Evolutionary conservation across 108 stramenopile species (phyloP).

Genomic region (Fragilaria crotonensis): DNA sequence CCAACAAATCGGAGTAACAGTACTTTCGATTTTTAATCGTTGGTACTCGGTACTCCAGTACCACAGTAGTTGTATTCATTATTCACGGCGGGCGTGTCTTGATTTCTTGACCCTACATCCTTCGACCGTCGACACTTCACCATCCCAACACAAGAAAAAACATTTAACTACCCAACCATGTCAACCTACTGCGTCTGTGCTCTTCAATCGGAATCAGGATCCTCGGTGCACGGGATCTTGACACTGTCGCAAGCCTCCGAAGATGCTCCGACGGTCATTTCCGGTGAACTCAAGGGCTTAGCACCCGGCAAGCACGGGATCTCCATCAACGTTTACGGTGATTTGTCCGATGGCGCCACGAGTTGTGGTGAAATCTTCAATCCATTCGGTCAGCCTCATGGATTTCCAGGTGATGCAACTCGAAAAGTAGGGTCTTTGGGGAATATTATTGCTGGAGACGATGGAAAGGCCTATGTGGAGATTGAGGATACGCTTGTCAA

Average conservation of each 20-base stretch:
- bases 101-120: no score
- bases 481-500: constrained; percentile 78
- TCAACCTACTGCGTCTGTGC: constrained; percentile 8
- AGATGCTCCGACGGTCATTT: constrained; percentile 56
- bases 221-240: constrained; percentile 37
- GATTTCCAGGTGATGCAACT: constrained; percentile 70
- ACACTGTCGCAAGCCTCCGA: constrained; percentile 59
- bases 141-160: no score
- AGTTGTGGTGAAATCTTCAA: constrained; percentile 84
- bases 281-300: constrained; percentile 69
- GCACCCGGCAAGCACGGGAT: constrained; percentile 85
- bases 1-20: no score
- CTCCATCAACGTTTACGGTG: constrained; percentile 75
- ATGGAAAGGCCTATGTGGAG: constrained; percentile 54
- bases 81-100: no score
- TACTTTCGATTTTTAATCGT: no score
- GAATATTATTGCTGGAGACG: constrained; percentile 57
- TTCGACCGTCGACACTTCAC: no score
- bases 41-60: no score
- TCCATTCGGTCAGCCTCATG: constrained; percentile 87
- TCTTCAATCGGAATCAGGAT: constrained; percentile 1
- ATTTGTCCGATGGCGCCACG: constrained; percentile 66
- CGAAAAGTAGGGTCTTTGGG: constrained; percentile 90
- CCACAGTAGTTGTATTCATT: no score
- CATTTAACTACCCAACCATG: not conserved